Evolutionary conservation across 371 early-diverging fungal species (phyloP), one percentile per base, ranked within the genome.

Genomic region (Apophysomyces variabilis): DNA sequence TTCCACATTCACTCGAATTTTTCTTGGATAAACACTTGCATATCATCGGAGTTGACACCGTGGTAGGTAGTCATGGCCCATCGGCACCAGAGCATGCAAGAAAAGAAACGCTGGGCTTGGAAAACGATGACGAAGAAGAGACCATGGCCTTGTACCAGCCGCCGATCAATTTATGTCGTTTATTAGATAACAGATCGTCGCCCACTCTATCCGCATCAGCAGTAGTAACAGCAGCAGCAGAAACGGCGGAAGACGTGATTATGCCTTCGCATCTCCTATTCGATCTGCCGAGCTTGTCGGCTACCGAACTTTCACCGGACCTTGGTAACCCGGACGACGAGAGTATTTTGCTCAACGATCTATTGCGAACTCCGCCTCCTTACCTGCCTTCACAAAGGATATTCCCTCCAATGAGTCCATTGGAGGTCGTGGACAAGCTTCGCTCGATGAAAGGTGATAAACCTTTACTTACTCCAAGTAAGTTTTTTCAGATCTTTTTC

Each of bases 101-200:
- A 45, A 16, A 43, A 7, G 54, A 18, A 45, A 54, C 32, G 32
- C 32, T 3, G 32, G 32, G 32, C 32, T 26, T 26, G 32, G 32
- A 26, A 26, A 26, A 26, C 3, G 32, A 41, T 8, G 41, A 16
- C 5, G 56, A 36, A 35, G 38, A 62, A 21, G 35, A 50, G 9
- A 21, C n/a, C 35, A n/a, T 21, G 5, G 3, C 21, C 7, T 11
- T 50, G 21, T 50, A 5, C 18, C 43, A 57, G 21, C 38, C 60
- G 9, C 38, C 63, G 7, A 32, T 57, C 87, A 90, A 67, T 83
- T 93, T 73, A 72, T 73, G 69, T 80, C 90, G 44, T 89, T 94
- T 5, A 80, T 92, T 62, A 74, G 89, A 50, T 21, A 9, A 21
- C n/a, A 7, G 1, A 21, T 11, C 21, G 4, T 35, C 50, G 35